Percentiles rank a stretch among this genome's conserved stretches.
phyloP scores from a whole-genome alignment of 257 asterid genomes.

The Ehretia macrophylla region DNA sequence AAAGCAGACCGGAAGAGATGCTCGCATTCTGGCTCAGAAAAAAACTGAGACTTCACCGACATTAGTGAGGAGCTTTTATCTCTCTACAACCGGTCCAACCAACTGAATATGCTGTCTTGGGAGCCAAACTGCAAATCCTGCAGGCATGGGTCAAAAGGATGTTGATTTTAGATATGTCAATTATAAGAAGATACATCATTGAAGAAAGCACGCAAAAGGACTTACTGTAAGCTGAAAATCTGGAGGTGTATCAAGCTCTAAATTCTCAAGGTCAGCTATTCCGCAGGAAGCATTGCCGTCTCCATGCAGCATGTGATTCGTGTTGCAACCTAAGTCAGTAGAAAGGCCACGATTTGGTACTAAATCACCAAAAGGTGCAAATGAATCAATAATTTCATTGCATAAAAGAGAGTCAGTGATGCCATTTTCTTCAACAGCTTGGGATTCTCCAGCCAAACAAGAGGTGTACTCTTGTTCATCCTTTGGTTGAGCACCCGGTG shows the following conservation, averaged over 20 bases:
- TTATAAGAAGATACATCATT: neutral
- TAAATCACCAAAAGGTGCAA: slow-evolving; percentile 11
- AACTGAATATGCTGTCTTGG: slow-evolving; percentile 56
- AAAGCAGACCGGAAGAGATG: neutral
- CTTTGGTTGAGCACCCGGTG: slow-evolving; percentile 26
- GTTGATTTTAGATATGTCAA: neutral
- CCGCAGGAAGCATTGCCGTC: slow-evolving; percentile 26
- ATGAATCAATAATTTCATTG: slow-evolving; percentile 35
- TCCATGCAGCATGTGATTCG: slow-evolving; percentile 19
- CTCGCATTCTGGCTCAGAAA: neutral
- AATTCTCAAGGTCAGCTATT: slow-evolving; percentile 50
- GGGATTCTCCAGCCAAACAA: slow-evolving; percentile 38
- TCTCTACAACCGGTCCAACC: slow-evolving; percentile 38
- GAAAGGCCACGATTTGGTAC: slow-evolving; percentile 17
- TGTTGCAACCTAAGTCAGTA: slow-evolving; percentile 21
- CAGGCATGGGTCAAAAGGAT: slow-evolving; percentile 4
- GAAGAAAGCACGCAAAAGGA: neutral
- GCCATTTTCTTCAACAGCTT: slow-evolving; percentile 24
- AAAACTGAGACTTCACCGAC: neutral
- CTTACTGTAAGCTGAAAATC: slow-evolving; percentile 53
- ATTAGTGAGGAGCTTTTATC: neutral
- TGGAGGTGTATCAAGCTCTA: slow-evolving; percentile 64
- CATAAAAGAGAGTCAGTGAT: slow-evolving; percentile 32
- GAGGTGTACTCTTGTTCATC: slow-evolving; percentile 29
- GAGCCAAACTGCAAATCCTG: slow-evolving; percentile 62